These are phyloP conservation scores for Leccinum rimulosum DNA, from an alignment of 768 basidiomycete genomes.

Conservation along the genomic window DNA sequence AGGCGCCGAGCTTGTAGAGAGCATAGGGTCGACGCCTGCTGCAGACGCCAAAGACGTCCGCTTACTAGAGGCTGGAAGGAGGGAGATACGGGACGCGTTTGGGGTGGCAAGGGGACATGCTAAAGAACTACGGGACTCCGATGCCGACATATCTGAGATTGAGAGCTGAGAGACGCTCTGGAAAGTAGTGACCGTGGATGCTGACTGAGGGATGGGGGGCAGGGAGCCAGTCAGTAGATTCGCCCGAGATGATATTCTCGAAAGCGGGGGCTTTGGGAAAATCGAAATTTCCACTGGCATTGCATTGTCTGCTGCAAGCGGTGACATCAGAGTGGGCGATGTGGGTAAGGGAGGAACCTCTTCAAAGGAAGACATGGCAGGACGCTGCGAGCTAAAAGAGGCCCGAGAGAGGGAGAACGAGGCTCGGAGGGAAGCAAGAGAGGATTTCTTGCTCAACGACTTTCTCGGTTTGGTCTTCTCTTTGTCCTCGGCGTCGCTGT, in stretches of 20 bases:
- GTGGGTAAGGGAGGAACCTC: constrained; percentile 29
- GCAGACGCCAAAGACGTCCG: constrained; percentile 30
- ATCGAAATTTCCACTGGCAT: background rate
- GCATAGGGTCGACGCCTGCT: constrained; percentile 18
- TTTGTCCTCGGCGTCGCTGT: constrained; percentile 22
- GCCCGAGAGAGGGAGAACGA: constrained; percentile 32
- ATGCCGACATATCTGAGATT: constrained; percentile 14
- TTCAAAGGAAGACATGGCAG: constrained; percentile 13
- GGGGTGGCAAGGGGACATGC: constrained; percentile 1
- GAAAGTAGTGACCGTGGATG: constrained; percentile 26
- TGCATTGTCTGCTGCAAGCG: background rate
- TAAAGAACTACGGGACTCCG: constrained; percentile 21
- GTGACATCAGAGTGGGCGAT: constrained; percentile 20
- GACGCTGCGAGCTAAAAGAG: constrained; percentile 29
- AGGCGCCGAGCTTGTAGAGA: constrained; percentile 3
- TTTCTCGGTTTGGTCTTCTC: constrained; percentile 17
- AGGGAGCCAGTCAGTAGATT: constrained; percentile 8
- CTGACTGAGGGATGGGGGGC: constrained; percentile 32
- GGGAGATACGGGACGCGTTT: constrained; percentile 22
- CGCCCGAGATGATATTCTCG: constrained; percentile 23
- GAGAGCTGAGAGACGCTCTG: constrained; percentile 23
- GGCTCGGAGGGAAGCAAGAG: constrained; percentile 29
- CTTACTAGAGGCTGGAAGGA: constrained; percentile 24
- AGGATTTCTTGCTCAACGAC: constrained; percentile 28
- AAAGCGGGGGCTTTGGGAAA: constrained; percentile 11